phyloP scores from a whole-genome alignment of 108 stramenopile genomes.

The Nannochloropsis gaditana region DNA sequence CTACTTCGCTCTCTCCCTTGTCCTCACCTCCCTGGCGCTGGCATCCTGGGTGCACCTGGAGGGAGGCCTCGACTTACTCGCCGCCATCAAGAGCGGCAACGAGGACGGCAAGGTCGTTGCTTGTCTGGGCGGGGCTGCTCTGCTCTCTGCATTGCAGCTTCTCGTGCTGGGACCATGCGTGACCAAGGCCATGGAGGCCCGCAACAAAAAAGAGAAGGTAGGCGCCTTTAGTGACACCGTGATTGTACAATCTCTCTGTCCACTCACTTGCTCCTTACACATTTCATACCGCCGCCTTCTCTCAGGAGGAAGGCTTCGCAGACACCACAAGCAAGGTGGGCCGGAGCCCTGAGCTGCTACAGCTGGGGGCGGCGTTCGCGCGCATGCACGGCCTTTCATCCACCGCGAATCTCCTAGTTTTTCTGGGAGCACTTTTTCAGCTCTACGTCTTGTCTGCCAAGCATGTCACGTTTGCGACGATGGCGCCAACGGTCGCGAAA shows the following conservation, averaged over 20 bases:
- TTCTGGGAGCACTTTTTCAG: not conserved
- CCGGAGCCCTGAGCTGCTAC: not conserved
- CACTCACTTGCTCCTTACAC: not conserved
- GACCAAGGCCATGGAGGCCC: not conserved
- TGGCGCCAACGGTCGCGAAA: not conserved
- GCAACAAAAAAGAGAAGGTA: constrained; percentile 3
- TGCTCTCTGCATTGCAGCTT: constrained; percentile 12
- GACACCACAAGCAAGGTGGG: constrained; percentile 11
- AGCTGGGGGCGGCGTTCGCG: not conserved
- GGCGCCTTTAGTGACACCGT: not conserved
- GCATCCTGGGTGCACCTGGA: constrained; percentile 9
- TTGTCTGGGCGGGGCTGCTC: not conserved
- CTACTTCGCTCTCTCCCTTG: not conserved
- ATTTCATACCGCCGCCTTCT: not conserved
- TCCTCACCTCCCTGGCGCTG: not conserved
- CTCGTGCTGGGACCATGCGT: not conserved
- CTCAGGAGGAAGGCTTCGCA: not conserved
- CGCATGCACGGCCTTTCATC: not conserved
- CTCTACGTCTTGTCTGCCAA: not conserved
- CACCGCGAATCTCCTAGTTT: not conserved
- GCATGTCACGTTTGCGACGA: not conserved
- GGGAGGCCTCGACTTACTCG: not conserved
- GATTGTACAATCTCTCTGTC: not conserved
- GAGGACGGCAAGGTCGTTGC: not conserved
- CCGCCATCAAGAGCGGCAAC: not conserved